phyloP scores from a whole-genome alignment of 2,329 filamentous ascomycete genomes.

The Podosphaera fusca region DNA sequence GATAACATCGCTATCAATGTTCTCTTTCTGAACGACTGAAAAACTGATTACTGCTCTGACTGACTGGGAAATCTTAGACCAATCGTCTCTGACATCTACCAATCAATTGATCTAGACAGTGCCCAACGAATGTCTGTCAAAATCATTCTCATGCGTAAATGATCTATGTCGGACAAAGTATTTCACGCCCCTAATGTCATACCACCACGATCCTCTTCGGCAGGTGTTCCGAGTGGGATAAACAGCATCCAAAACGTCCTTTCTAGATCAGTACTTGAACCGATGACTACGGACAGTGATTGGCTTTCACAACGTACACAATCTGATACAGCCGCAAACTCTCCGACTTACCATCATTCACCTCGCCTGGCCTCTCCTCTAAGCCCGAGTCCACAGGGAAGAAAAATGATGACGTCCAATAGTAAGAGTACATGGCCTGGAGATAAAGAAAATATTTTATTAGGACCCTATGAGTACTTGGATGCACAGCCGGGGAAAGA shows the following conservation, averaged over 20 bases:
- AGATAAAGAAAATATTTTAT: slow-evolving; percentile 55
- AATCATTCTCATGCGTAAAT: slow-evolving; percentile 1
- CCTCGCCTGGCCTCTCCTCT: slow-evolving; percentile 8
- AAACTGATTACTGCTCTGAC: no score
- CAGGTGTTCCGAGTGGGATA: slow-evolving; percentile 20
- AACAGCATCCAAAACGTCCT: slow-evolving; percentile 5
- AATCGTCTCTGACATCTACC: no score
- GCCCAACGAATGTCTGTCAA: no score
- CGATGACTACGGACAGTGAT: slow-evolving; percentile 34
- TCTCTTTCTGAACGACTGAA: no score
- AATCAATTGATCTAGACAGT: no score
- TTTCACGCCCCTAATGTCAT: slow-evolving; percentile 38
- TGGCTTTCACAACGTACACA: slow-evolving; percentile 26
- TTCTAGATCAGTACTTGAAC: slow-evolving; percentile 21
- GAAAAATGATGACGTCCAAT: slow-evolving; percentile 13
- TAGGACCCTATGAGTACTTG: slow-evolving; percentile 63
- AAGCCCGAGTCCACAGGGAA: slow-evolving; percentile 7
- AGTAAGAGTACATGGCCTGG: slow-evolving; percentile 30
- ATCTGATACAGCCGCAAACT: slow-evolving; percentile 5
- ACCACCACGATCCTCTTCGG: slow-evolving; percentile 50
- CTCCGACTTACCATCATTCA: slow-evolving; percentile 3
- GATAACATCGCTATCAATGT: no score
- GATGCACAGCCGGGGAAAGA: slow-evolving; percentile 63
- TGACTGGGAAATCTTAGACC: no score
- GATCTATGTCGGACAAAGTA: slow-evolving; percentile 9